Base-by-base conservation (phyloP, 2,329 filamentous ascomycete genomes). In the Thermothelomyces thermophilus region DNA sequence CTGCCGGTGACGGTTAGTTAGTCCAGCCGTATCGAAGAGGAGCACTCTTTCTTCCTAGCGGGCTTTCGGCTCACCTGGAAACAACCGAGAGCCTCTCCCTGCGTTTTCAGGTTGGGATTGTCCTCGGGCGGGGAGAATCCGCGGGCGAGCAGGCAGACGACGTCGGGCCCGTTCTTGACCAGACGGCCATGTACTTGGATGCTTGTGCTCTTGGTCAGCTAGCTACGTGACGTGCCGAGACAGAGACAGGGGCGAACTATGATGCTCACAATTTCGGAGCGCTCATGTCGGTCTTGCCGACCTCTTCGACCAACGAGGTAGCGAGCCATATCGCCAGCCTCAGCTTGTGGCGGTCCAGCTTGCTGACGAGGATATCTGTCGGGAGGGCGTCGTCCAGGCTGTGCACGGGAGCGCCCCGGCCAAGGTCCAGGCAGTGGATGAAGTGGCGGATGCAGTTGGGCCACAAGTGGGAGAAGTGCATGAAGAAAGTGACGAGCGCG, bases 401-500 rank as follows among this genome's bases (percentile, higher is more conserved):
- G 13, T 74, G 71, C n/a, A 79, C 69, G 0, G 77, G 62, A 5
- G 75, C 63, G 14, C 68, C 66, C 31, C 68, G 68, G 52, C 73
- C 72, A 19, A 68, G 64, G 43, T 69, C 75, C 16, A 86, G 70
- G 48, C 79, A 85, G 48, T 76, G 70, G 34, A 81, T 60, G n/a
- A 88, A 67, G 60, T 86, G 82, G 33, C 73, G 74, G 30, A 89
- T 65, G 54, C 83, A 87, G 44, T 69, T 70, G n/a, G 73, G 70
- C 85, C 87, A 91, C 5, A 77, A 70, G 10, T 74, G 69, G 10
- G 85, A 79, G 54, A 86, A 86, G 51, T 84, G 84, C 28, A 87
- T 73, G 61, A 87, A 90, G 62, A 84, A 89, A 17, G 84, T 84
- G 14, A 85, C 83, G 6, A 91, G 69, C 6, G 86, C 85, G n/a